Percentiles rank a stretch among this genome's conserved stretches.
Evolutionary conservation across 208 protist species (phyloP).

Genomic region (Porcisia hertigi): DNA sequence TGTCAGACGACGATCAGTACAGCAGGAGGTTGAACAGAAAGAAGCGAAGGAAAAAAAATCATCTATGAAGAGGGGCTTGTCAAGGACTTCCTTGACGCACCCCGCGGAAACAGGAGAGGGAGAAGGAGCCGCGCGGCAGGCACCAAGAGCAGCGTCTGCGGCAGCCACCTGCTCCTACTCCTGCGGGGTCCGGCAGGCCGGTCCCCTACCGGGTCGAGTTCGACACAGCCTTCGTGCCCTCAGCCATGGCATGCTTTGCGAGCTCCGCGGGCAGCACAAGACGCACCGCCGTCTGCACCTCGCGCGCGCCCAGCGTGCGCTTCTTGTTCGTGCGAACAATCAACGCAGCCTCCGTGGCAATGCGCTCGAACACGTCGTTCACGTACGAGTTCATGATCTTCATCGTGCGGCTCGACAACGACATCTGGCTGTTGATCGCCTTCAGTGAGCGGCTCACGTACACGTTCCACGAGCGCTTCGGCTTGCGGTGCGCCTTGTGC

Average conservation of each 20-base stretch:
- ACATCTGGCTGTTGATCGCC: constrained; percentile 96
- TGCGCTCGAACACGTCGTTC: constrained; percentile 97
- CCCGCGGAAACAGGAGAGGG: not conserved
- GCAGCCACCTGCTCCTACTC: not conserved
- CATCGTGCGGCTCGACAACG: constrained; percentile 96
- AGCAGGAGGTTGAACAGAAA: too few species aligned
- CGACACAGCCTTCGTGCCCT: constrained; percentile 98
- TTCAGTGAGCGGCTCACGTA: constrained; percentile 94
- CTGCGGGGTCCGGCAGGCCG: not conserved
- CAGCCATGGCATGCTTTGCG: constrained; percentile 98
- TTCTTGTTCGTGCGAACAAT: too few species aligned
- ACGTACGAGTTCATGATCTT: constrained; percentile 98
- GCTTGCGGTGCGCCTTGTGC: constrained; percentile 62
- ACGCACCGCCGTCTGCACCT: too few species aligned
- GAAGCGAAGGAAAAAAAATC: not conserved
- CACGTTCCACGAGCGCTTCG: constrained; percentile 81
- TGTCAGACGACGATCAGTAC: too few species aligned
- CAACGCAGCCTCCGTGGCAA: too few species aligned
- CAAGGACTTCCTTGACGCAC: not conserved
- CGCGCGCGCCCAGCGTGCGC: too few species aligned
- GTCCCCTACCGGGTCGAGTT: constrained; percentile 52
- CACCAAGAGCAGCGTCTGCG: not conserved
- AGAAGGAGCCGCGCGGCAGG: not conserved
- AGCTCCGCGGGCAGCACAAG: constrained; percentile 97
- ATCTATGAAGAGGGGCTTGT: not conserved